phyloP scores from a whole-genome alignment of 768 basidiomycete genomes.

The Boletus reticuloceps region DNA sequence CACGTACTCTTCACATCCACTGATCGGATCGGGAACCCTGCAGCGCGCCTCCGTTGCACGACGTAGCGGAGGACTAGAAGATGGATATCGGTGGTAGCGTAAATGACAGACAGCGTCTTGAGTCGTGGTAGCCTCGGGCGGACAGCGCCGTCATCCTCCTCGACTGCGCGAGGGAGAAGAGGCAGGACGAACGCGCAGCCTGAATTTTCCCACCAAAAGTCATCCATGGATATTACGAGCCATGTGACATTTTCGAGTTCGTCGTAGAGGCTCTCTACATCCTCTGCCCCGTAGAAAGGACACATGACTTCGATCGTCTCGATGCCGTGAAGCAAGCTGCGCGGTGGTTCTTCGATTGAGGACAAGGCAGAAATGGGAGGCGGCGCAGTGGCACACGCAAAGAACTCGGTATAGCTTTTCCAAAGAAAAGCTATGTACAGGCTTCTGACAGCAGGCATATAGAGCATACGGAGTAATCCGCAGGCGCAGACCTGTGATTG shows the following conservation, averaged over 20 bases:
- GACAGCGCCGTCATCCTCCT: not conserved
- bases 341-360: conserved; percentile 35
- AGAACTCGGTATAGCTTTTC: conserved; percentile 44
- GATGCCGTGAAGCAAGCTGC: conserved; percentile 39
- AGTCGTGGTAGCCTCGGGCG: conserved; percentile 45
- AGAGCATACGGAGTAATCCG: too few relatives aligned
- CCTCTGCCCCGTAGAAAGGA: conserved; percentile 38
- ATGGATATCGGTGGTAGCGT: conserved; percentile 34
- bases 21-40: conserved; percentile 34
- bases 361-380: conserved; percentile 26
- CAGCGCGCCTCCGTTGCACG: conserved; percentile 38
- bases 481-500: too few relatives aligned
- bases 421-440: too few relatives aligned
- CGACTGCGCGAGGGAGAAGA: not conserved
- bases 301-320: conserved; percentile 49
- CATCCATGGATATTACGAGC: conserved; percentile 38
- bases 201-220: conserved; percentile 18
- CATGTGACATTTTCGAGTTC: conserved; percentile 44
- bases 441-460: too few relatives aligned
- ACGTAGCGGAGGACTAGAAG: conserved; percentile 37
- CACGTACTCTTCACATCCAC: not conserved
- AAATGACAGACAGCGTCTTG: conserved; percentile 42
- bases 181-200: conserved; percentile 19
- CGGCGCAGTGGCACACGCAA: conserved; percentile 34
- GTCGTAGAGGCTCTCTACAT: conserved; percentile 39